A percentile compares a stretch with the other conserved stretches of the same genome.
Evolutionary conservation across 2,329 filamentous ascomycete species (phyloP).

Genomic region (Epichloe hybrida): DNA sequence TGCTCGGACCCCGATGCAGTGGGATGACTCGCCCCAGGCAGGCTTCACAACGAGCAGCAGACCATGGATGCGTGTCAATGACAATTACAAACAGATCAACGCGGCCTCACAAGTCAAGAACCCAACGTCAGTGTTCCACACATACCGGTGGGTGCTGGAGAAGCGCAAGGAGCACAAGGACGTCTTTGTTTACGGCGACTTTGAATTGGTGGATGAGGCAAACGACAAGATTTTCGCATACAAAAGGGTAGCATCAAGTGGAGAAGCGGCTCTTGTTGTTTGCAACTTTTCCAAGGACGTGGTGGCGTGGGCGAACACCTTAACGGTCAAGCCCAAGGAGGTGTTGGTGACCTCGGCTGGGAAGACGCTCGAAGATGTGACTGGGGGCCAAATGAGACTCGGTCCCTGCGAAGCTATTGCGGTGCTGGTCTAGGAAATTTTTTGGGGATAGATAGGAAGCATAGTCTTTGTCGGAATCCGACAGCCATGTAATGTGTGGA

Average conservation of each 20-base stretch:
- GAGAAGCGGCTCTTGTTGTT: constrained; percentile 21
- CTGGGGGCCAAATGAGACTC: constrained; percentile 15
- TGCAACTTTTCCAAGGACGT: constrained; percentile 24
- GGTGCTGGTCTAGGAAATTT: constrained; percentile 13
- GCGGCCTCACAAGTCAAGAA: constrained; percentile 38
- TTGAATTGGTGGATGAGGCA: constrained; percentile 23
- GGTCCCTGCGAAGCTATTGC: constrained; percentile 24
- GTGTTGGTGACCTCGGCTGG: constrained; percentile 21
- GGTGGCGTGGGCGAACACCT: constrained; percentile 18
- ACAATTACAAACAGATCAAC: constrained; percentile 49
- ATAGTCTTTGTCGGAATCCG: neutral
- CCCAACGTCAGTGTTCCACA: constrained; percentile 39
- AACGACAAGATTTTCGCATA: constrained; percentile 26
- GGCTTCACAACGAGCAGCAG: constrained; percentile 46
- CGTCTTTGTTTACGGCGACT: constrained; percentile 53
- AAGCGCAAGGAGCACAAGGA: constrained; percentile 47
- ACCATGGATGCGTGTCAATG: constrained; percentile 61
- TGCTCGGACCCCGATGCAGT: constrained; percentile 58
- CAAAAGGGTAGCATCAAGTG: constrained; percentile 18
- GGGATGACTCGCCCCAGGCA: constrained; percentile 44
- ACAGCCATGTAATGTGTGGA: neutral
- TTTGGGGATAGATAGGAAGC: neutral
- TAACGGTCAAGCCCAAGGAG: constrained; percentile 13
- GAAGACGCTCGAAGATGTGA: constrained; percentile 16
- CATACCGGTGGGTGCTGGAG: constrained; percentile 46